A percentile compares a stretch with the other conserved stretches of the same genome.
These are phyloP conservation scores for Cadophora sp. DNA, from an alignment of 2,329 filamentous ascomycete species.

Conservation along the genomic window DNA sequence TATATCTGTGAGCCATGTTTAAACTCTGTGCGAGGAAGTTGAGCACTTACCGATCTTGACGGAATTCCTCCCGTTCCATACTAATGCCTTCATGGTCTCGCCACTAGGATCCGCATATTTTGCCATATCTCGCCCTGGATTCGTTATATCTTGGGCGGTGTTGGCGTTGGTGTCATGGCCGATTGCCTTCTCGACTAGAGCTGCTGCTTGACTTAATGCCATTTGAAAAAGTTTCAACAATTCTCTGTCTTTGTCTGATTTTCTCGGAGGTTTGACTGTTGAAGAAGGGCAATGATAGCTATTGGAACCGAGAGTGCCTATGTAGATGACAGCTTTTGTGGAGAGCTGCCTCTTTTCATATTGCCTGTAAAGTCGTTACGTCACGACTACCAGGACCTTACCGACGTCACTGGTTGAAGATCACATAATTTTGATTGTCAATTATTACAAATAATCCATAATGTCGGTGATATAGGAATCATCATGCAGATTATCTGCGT, in stretches of 20 bases:
- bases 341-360: slow-evolving; percentile 1
- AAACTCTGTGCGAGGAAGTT: neutral
- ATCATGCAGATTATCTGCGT: neutral
- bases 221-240: too few relatives aligned
- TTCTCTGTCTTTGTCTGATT: neutral
- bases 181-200: slow-evolving; percentile 67
- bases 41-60: slow-evolving; percentile 66
- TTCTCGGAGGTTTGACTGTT: neutral
- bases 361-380: slow-evolving; percentile 16
- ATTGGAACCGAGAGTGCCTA: neutral
- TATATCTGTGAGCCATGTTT: slow-evolving; percentile 6
- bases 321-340: neutral
- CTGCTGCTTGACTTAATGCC: slow-evolving; percentile 71
- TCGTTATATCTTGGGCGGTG: slow-evolving; percentile 72
- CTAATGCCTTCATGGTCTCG: slow-evolving; percentile 79
- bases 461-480: neutral
- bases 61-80: slow-evolving; percentile 82
- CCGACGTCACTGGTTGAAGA: slow-evolving; percentile 15
- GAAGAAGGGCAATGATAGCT: neutral
- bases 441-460: slow-evolving; percentile 7
- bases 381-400: slow-evolving; percentile 4
- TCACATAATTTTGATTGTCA: slow-evolving; percentile 2
- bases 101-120: slow-evolving; percentile 57
- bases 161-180: slow-evolving; percentile 71
- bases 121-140: slow-evolving; percentile 60